These are phyloP conservation scores for Saturnispora saitoi DNA, from an alignment of 805 yeast species.

Conservation along the genomic window DNA sequence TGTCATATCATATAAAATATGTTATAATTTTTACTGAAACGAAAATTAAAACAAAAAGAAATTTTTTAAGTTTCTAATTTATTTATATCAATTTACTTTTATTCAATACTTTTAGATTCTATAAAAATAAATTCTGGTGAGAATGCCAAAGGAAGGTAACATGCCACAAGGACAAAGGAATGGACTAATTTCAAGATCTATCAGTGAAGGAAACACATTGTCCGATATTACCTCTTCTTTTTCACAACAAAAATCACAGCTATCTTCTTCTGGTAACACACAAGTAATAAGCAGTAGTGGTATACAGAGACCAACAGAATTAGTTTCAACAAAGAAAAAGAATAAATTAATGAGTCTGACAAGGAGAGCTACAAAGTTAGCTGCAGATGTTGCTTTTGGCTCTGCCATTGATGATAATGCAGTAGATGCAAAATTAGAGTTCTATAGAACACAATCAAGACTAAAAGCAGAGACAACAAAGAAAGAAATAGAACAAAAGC, in stretches of 20 bases:
- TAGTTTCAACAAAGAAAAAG: not conserved
- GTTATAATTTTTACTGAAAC: not conserved
- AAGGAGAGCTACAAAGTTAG: constrained; percentile 23
- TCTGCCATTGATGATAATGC: constrained; percentile 10
- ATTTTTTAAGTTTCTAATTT: not conserved
- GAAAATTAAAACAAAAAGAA: no score
- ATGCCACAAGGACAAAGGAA: not conserved
- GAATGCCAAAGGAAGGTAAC: not conserved
- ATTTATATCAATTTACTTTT: not conserved
- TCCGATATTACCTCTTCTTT: not conserved
- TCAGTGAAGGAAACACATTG: not conserved
- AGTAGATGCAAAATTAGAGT: not conserved
- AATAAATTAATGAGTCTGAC: constrained; percentile 18
- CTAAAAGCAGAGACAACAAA: constrained; percentile 9
- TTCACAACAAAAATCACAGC: not conserved
- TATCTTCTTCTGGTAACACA: not conserved
- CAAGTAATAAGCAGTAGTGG: not conserved
- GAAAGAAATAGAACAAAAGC: constrained; percentile 14
- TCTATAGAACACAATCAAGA: constrained; percentile 1
- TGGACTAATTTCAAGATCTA: not conserved
- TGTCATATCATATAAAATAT: not conserved
- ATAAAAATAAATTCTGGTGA: not conserved
- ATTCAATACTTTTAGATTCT: no score
- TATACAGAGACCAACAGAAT: not conserved
- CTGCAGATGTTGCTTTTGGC: constrained; percentile 29